Conservation (phyloP, 768 basidiomycete species). For the Hortiboletus campestris region DNA sequence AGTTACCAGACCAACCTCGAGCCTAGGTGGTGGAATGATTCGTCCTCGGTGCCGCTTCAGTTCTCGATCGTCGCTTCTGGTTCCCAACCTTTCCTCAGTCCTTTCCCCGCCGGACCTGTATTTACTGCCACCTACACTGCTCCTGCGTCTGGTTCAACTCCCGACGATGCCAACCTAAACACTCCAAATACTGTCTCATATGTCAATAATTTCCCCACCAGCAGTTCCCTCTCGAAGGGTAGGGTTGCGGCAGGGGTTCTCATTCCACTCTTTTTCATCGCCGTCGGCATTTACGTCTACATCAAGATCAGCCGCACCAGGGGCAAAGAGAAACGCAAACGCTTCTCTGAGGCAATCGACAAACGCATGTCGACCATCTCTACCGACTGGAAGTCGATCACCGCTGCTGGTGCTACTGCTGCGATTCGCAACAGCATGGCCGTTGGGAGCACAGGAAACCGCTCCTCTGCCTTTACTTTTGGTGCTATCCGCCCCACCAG, state of each 20-base stretch:
- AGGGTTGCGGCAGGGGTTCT: slow-evolving; percentile 65
- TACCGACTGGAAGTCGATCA: slow-evolving; percentile 73
- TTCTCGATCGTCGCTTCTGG: slow-evolving; percentile 55
- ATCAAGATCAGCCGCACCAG: slow-evolving; percentile 52
- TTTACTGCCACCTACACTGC: slow-evolving; percentile 61
- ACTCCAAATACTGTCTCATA: slow-evolving; percentile 36
- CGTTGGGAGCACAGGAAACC: slow-evolving; percentile 33
- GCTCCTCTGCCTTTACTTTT: slow-evolving; percentile 54
- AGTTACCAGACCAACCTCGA: slow-evolving; percentile 48
- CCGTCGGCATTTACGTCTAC: slow-evolving; percentile 43
- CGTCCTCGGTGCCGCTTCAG: slow-evolving; percentile 49
- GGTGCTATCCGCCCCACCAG: slow-evolving; percentile 52
- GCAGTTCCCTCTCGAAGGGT: slow-evolving; percentile 44
- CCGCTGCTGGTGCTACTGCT: slow-evolving; percentile 64
- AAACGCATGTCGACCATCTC: slow-evolving; percentile 83
- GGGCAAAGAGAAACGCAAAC: slow-evolving; percentile 50
- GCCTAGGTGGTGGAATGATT: slow-evolving; percentile 72
- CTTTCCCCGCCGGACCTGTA: slow-evolving; percentile 64
- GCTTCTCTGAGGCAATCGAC: slow-evolving; percentile 68
- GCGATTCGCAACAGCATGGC: slow-evolving; percentile 73
- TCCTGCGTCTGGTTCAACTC: slow-evolving; percentile 38
- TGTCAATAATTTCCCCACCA: slow-evolving; percentile 38
- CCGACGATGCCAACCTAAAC: slow-evolving; percentile 42
- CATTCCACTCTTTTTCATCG: slow-evolving; percentile 59
- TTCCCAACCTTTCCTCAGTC: slow-evolving; percentile 47